A percentile compares a stretch with the other conserved stretches of the same genome.
These are phyloP conservation scores for Rubia tinctorum DNA, from an alignment of 305 asterid genomes.

Conservation along the genomic window DNA sequence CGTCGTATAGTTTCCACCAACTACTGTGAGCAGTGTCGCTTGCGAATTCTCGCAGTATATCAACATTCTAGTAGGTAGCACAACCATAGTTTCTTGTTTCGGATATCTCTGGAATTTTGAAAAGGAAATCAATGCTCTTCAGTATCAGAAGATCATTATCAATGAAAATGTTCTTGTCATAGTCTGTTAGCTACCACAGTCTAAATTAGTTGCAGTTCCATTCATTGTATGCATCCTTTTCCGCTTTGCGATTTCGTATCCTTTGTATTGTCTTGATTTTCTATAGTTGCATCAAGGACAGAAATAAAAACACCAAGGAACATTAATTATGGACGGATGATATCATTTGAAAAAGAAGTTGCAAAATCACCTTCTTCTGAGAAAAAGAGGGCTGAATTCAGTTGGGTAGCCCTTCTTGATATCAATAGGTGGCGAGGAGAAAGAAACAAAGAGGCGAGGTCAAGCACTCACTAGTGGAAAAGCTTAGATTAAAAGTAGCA, in stretches of 20 bases:
- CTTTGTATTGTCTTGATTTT: constrained; percentile 59
- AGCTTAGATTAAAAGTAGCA: too few species aligned
- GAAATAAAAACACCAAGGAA: too few species aligned
- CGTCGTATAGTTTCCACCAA: constrained; percentile 93
- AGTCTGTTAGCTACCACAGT: constrained; percentile 91
- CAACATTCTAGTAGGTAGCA: constrained; percentile 87
- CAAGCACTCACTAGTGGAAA: too few species aligned
- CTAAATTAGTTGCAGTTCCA: constrained; percentile 94
- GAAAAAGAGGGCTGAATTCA: too few species aligned
- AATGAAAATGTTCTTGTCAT: constrained; percentile 80
- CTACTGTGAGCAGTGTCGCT: constrained; percentile 79
- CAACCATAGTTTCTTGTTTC: constrained; percentile 88
- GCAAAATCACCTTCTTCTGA: too few species aligned
- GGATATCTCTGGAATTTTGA: constrained; percentile 85
- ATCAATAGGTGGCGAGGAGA: too few species aligned
- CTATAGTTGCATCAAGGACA: too few species aligned
- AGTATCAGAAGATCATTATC: constrained; percentile 76
- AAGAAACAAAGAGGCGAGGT: too few species aligned
- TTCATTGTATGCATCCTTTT: constrained; percentile 85
- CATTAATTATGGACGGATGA: too few species aligned
- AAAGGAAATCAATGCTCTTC: constrained; percentile 79
- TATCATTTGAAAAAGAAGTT: too few species aligned
- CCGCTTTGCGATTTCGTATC: constrained; percentile 88
- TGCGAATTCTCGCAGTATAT: constrained; percentile 62
- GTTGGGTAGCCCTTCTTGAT: too few species aligned